Evolutionary conservation across 768 basidiomycete species (phyloP), one percentile per base, ranked within the genome.

Genomic region (Collybiopsis confluens): DNA sequence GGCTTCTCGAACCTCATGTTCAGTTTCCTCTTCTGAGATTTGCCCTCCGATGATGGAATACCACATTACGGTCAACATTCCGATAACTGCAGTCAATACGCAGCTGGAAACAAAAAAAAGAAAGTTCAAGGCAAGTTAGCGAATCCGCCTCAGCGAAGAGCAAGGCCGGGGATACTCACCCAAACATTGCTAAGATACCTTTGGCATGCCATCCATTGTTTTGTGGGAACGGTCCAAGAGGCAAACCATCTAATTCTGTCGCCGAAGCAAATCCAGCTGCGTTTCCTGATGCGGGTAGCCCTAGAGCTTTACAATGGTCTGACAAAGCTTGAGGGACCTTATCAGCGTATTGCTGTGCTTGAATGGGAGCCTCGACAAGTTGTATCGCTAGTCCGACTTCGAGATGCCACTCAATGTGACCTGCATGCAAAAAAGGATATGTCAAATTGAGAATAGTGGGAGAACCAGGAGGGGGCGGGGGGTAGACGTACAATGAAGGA

Each of bases 401-500:
- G 3, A 93, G 70, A 68, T 94, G 90, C 90, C 91, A 93, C 64
- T 91, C 88, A 58, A 89, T 88, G 68, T 90, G 88, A 65, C 86
- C 86, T 88, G n/a, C n/a, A n/a, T n/a, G n/a, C 54, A 21, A 36
- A 3, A 23, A 9, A 20, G n/a, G 4, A 8, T 21, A 52, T 52
- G n/a, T 41, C 35, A 20, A 11, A 41, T 27, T 13, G 26, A 44
- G 41, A 8, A 15, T 43, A 42, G 27, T 15, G 44, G 26, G 44
- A 52, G 30, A 35, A 21, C 42, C 18, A 2, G 61, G 52, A 30
- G 10, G 40, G 21, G 28, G 73, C 85, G 66, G 90, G 90, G 65
- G 92, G 80, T 57, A n/a, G n/a, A n/a, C n/a, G n/a, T n/a, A n/a
- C n/a, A n/a, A n/a, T n/a, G n/a, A n/a, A n/a, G n/a, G n/a, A 92